These are phyloP conservation scores for Russula virescens DNA, from an alignment of 768 basidiomycete genomes.

Conservation along the genomic window DNA sequence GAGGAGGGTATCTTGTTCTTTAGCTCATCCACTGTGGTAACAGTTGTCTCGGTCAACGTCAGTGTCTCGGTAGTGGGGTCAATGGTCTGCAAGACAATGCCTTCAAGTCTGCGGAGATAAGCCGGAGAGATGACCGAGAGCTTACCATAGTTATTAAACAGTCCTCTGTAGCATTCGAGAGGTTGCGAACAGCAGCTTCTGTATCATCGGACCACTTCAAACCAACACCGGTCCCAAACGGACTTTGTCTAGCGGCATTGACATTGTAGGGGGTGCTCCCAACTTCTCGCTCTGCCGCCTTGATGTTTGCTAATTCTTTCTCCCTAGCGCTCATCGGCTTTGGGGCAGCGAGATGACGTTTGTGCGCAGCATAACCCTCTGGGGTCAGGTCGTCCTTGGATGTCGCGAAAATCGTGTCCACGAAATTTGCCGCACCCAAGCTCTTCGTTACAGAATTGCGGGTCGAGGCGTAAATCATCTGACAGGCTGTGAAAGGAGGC, in stretches of 20 bases:
- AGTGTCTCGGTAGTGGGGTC: conserved; percentile 60
- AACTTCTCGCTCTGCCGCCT: conserved; percentile 64
- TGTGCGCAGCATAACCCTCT: conserved; percentile 68
- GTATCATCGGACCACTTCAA: conserved; percentile 64
- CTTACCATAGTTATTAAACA: conserved; percentile 64
- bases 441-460: conserved; percentile 61
- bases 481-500: background rate
- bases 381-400: conserved; percentile 60
- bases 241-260: conserved; percentile 48
- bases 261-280: conserved; percentile 50
- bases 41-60: conserved; percentile 37
- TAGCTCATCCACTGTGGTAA: conserved; percentile 41
- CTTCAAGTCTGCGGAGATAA: no score
- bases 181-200: conserved; percentile 54
- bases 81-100: conserved; percentile 48
- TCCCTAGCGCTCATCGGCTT: conserved; percentile 80
- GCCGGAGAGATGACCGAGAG: conserved; percentile 14
- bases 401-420: conserved; percentile 74
- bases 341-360: conserved; percentile 64
- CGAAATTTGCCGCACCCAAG: conserved; percentile 70
- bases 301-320: conserved; percentile 72
- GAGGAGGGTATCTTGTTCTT: conserved; percentile 45
- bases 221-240: conserved; percentile 55
- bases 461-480: conserved; percentile 90
- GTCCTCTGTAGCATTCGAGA: conserved; percentile 44